Percentiles rank a stretch among this genome's conserved stretches.
Conservation (phyloP, 768 basidiomycete species). For the Leccinum longicurvipes region DNA sequence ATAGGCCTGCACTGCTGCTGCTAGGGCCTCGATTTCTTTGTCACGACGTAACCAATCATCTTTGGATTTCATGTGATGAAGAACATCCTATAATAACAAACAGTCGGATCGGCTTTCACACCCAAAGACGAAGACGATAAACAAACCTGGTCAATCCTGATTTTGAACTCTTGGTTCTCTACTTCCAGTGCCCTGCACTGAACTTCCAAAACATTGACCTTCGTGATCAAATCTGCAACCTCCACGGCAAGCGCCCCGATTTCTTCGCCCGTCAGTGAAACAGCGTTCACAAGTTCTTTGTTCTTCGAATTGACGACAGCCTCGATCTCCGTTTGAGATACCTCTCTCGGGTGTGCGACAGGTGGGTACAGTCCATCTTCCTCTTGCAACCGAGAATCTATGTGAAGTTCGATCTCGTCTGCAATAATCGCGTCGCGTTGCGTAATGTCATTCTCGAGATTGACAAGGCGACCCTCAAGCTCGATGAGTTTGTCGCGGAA, state of each 20-base stretch:
- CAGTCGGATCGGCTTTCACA: background rate
- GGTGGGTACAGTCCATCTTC: slow-evolving; percentile 23
- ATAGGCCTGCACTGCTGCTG: slow-evolving; percentile 30
- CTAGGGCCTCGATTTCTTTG: slow-evolving; percentile 30
- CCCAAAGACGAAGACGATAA: background rate
- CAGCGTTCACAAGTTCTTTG: slow-evolving; percentile 12
- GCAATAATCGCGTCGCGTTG: slow-evolving; percentile 32
- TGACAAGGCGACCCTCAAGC: slow-evolving; percentile 28
- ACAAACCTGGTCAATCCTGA: slow-evolving; percentile 26
- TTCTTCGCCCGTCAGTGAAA: slow-evolving; percentile 25
- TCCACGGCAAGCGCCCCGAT: slow-evolving; percentile 31
- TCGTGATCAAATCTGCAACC: slow-evolving; percentile 32
- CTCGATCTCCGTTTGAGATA: slow-evolving; percentile 23
- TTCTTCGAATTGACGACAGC: slow-evolving; percentile 24
- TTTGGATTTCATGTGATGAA: slow-evolving; percentile 11
- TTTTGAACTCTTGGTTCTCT: slow-evolving; percentile 29
- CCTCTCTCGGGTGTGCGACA: slow-evolving; percentile 12
- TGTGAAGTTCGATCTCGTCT: slow-evolving; percentile 29
- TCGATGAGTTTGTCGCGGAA: slow-evolving; percentile 29
- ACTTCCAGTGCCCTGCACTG: slow-evolving; percentile 21
- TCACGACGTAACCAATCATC: slow-evolving; percentile 17
- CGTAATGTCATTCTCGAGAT: slow-evolving; percentile 36
- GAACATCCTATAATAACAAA: slow-evolving; percentile 10
- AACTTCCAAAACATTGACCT: slow-evolving; percentile 23
- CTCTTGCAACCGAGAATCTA: slow-evolving; percentile 30